Percentiles rank a stretch among this genome's conserved stretches.
Conservation (phyloP, 106 monocot genomes). For the Allium fistulosum region DNA sequence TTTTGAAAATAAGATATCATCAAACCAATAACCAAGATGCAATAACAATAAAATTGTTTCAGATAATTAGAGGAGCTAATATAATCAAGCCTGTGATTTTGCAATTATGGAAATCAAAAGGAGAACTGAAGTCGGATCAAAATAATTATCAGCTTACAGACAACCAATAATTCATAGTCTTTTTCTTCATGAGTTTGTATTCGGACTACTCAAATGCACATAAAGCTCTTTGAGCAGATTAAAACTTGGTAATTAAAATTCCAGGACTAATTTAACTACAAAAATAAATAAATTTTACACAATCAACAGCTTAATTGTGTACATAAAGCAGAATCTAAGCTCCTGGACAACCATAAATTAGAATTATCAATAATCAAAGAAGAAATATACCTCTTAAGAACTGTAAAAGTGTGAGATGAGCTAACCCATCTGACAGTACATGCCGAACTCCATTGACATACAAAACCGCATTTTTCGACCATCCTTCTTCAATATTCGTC, state of each 20-base stretch:
- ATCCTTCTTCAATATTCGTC: constrained; percentile 23
- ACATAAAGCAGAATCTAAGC: background rate
- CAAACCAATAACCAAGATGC: background rate
- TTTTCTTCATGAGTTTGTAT: too few species aligned
- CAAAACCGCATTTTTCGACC: constrained; percentile 70
- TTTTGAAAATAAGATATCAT: background rate
- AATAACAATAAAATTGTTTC: background rate
- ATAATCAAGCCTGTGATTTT: background rate
- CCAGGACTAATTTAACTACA: too few species aligned
- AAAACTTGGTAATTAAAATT: too few species aligned
- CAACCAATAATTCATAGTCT: too few species aligned
- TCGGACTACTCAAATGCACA: too few species aligned
- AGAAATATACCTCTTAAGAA: constrained; percentile 63
- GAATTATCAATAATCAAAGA: background rate
- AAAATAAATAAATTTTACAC: too few species aligned
- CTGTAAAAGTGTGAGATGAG: constrained; percentile 91
- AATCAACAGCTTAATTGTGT: too few species aligned
- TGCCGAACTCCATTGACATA: constrained; percentile 93
- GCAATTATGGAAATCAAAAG: background rate
- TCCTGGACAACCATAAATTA: background rate
- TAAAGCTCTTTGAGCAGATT: too few species aligned
- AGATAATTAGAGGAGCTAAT: too few species aligned
- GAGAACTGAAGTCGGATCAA: background rate
- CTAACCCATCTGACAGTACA: constrained; percentile 73
- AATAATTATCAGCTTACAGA: too few species aligned